These are phyloP conservation scores for Exophiala bonariae DNA, from an alignment of 2,329 filamentous ascomycete genomes.

Conservation along the genomic window DNA sequence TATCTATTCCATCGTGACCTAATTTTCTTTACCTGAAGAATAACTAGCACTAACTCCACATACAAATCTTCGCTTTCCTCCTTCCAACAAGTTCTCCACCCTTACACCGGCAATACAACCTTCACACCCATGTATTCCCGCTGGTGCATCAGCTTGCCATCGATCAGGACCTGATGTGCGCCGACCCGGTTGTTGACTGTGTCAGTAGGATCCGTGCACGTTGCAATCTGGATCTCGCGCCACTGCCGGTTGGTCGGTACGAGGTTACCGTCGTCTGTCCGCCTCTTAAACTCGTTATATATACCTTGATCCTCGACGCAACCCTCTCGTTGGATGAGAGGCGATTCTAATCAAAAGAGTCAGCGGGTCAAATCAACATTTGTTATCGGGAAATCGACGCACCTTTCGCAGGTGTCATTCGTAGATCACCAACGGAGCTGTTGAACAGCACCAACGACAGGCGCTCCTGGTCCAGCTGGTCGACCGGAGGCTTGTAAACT, in stretches of 20 bases:
- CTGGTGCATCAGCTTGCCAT: slow-evolving; percentile 49
- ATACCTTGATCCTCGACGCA: slow-evolving; percentile 47
- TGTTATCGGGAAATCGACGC: no score
- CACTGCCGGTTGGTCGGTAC: slow-evolving; percentile 50
- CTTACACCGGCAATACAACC: slow-evolving; percentile 45
- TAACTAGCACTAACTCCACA: no score
- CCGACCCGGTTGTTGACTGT: slow-evolving; percentile 42
- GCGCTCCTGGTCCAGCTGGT: slow-evolving; percentile 43
- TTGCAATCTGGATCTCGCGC: slow-evolving; percentile 53
- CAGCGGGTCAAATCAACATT: no score
- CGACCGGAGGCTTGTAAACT: slow-evolving; percentile 44
- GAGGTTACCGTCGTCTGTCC: slow-evolving; percentile 40
- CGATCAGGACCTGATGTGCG: slow-evolving; percentile 43
- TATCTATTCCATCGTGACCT: no score
- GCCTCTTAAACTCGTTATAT: slow-evolving; percentile 47
- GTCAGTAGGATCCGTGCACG: slow-evolving; percentile 45
- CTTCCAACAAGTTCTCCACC: no score
- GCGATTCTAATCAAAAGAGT: no score
- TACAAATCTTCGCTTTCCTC: no score
- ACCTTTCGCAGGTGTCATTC: slow-evolving; percentile 41
- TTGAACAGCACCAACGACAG: slow-evolving; percentile 48
- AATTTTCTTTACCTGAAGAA: no score
- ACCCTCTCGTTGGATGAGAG: slow-evolving; percentile 43
- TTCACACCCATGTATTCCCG: slow-evolving; percentile 50
- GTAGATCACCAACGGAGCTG: slow-evolving; percentile 45